Percentiles rank a stretch among this genome's conserved stretches.
These are phyloP conservation scores for Candida silvatica DNA, from an alignment of 805 yeast genomes.

Conservation along the genomic window DNA sequence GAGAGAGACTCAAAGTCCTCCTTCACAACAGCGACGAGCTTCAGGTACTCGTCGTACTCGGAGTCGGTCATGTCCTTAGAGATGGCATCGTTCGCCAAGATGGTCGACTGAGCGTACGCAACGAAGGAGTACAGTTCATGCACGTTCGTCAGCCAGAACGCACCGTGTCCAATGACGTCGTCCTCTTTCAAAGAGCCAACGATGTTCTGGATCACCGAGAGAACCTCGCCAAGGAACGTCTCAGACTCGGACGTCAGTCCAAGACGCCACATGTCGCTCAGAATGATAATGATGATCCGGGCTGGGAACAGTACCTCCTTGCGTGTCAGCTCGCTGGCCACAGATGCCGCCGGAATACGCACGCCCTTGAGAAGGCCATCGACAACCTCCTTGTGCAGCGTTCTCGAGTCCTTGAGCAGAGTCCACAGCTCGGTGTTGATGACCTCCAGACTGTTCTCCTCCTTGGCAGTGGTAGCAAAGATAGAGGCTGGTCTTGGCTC, in stretches of 20 bases:
- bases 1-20: constrained; percentile 91
- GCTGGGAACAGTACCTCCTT: constrained; percentile 96
- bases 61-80: constrained; percentile 79
- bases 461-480: constrained; percentile 40
- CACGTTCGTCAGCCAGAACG: constrained; percentile 95
- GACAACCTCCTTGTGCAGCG: constrained; percentile 73
- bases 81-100: constrained; percentile 72
- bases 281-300: constrained; percentile 81
- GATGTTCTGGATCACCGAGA: constrained; percentile 77
- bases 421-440: constrained; percentile 70
- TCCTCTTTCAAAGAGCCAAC: constrained; percentile 78
- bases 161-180: constrained; percentile 83
- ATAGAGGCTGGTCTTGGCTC: constrained; percentile 54
- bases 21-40: constrained; percentile 81
- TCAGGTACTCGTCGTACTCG: constrained; percentile 84
- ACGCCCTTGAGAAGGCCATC: constrained; percentile 80
- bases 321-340: constrained; percentile 72
- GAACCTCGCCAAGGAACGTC: constrained; percentile 79
- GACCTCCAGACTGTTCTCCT: constrained; percentile 47
- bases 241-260: constrained; percentile 92
- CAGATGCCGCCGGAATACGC: constrained; percentile 79
- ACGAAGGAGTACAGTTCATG: constrained; percentile 94
- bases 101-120: constrained; percentile 87
- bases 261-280: constrained; percentile 97
- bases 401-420: constrained; percentile 60